Conservation (phyloP, 106 monocot genomes). For the Narthecium ossifragum region DNA sequence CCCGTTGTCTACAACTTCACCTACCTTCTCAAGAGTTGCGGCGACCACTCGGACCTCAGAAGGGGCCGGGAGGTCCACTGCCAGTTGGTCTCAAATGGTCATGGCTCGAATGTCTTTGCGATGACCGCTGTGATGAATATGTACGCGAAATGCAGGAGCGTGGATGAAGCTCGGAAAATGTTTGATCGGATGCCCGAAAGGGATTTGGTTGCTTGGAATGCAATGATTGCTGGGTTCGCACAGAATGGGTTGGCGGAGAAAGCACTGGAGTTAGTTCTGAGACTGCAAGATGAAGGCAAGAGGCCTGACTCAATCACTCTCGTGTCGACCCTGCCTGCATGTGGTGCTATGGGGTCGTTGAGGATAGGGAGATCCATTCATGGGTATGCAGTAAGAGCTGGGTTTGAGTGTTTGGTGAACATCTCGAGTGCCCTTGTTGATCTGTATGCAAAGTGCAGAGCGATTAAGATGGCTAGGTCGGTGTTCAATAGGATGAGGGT, state of each 20-base stretch:
- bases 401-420: slow-evolving; percentile 41
- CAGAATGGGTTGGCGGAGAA: slow-evolving; percentile 36
- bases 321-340: slow-evolving; percentile 59
- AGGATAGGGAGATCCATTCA: slow-evolving; percentile 42
- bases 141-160: slow-evolving; percentile 58
- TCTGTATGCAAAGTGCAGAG: slow-evolving; percentile 57
- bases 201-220: slow-evolving; percentile 83
- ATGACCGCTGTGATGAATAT: slow-evolving; percentile 63
- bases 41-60: slow-evolving; percentile 45
- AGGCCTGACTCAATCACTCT: slow-evolving; percentile 57
- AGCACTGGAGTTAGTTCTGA: slow-evolving; percentile 41
- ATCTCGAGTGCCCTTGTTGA: slow-evolving; percentile 53
- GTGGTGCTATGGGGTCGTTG: slow-evolving; percentile 29
- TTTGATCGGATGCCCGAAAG: slow-evolving; percentile 58
- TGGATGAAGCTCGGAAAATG: slow-evolving; percentile 45
- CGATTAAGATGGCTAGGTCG: slow-evolving; percentile 30
- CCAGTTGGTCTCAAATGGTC: slow-evolving; percentile 46
- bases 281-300: slow-evolving; percentile 33
- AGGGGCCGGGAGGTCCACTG: slow-evolving; percentile 54
- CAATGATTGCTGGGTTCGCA: slow-evolving; percentile 50
- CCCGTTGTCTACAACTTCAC: slow-evolving; percentile 45
- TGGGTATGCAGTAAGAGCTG: slow-evolving; percentile 41
- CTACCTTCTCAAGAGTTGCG: slow-evolving; percentile 52
- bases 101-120: slow-evolving; percentile 32
- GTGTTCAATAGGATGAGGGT: slow-evolving; percentile 61